These are phyloP conservation scores for Phytophthora pistaciae DNA, from an alignment of 352 stramenopile genomes.

Conservation along the genomic window DNA sequence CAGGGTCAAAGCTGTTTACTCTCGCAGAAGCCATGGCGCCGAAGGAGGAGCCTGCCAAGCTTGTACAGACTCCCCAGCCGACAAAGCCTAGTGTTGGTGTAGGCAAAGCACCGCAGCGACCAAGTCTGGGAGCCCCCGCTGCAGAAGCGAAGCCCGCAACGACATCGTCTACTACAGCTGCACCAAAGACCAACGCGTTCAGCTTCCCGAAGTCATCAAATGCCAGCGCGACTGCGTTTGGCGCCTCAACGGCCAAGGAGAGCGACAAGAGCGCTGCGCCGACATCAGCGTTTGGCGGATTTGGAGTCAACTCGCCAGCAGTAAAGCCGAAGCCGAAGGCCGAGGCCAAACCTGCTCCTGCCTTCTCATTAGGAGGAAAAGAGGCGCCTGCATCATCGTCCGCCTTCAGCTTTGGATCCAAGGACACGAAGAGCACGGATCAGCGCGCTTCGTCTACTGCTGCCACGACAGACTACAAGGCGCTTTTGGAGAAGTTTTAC, in stretches of 20 bases:
- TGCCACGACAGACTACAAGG: slow-evolving; percentile 52
- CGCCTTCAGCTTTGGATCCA: slow-evolving; percentile 40
- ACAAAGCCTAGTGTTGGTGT: slow-evolving; percentile 43
- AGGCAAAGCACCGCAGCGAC: slow-evolving; percentile 50
- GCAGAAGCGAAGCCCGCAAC: slow-evolving; percentile 21
- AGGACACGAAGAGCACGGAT: slow-evolving; percentile 15
- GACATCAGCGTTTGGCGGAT: slow-evolving; percentile 18
- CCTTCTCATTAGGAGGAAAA: slow-evolving; percentile 46
- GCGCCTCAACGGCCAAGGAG: slow-evolving; percentile 12
- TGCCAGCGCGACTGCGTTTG: slow-evolving; percentile 16
- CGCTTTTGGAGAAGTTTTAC: slow-evolving; percentile 69
- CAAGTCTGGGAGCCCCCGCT: slow-evolving; percentile 38
- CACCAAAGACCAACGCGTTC: slow-evolving; percentile 25
- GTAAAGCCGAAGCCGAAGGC: slow-evolving; percentile 31
- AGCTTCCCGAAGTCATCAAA: slow-evolving; percentile 39
- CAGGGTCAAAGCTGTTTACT: slow-evolving; percentile 65
- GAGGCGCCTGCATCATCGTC: slow-evolving; percentile 23
- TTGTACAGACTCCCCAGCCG: slow-evolving; percentile 57
- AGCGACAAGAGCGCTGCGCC: slow-evolving; percentile 13
- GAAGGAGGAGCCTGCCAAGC: slow-evolving; percentile 60
- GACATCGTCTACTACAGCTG: slow-evolving; percentile 8
- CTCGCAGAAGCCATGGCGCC: slow-evolving; percentile 66
- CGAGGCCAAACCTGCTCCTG: slow-evolving; percentile 10
- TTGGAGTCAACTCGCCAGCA: slow-evolving; percentile 31
- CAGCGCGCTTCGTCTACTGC: slow-evolving; percentile 12